Base-by-base conservation (phyloP, 768 basidiomycete genomes). In the Peribolospora kevripleyi region DNA sequence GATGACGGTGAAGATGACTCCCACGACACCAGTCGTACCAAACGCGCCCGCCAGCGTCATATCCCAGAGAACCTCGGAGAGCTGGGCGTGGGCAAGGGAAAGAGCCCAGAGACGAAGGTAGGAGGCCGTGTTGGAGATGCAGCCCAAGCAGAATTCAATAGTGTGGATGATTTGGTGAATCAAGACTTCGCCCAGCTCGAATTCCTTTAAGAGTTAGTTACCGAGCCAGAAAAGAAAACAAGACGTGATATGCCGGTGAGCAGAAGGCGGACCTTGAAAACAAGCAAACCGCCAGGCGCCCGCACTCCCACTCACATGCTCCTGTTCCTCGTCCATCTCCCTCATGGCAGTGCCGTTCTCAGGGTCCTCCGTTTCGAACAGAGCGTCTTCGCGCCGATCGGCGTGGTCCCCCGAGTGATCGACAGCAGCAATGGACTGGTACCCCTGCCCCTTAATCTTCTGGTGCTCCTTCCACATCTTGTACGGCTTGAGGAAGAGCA, bases 131-230 rank as follows among this genome's bases (percentile, higher is more conserved):
- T 52, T 55, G 59, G 91, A 97, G 64, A 95, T 95, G 68, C 91
- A 95, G 6, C 91, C 93, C 42, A 98, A 78, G 66, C 93, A 98
- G 70, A 97, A 98, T 70, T 98, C 93, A 68, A 98, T 95, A 37
- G 61, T 61, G 69, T 97, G 93, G 64, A 98, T 98, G 58, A 93
- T 73, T 68, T 98, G 93, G 69, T 98, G 91, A 57, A 97, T 84
- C 36, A 93, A 77, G 56, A 93, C 77, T 68, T 98, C 93, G 64
- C 87, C 73, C 68, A 95, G 85, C 64, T 93, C 87, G 66, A 90
- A 85, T 50, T 83, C 74, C 70, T 87, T 78, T 13, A 50, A 25
- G n/a, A 37, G 49, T 50, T 25, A 50, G 49, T 8, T 41, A 9
- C n/a, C 9, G 13, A 9, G n/a, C n/a, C 11, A 9, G 40, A 37